A percentile compares a stretch with the other conserved stretches of the same genome.
Conservation (phyloP, 306 rosid genomes). For the Pueraria montana region DNA sequence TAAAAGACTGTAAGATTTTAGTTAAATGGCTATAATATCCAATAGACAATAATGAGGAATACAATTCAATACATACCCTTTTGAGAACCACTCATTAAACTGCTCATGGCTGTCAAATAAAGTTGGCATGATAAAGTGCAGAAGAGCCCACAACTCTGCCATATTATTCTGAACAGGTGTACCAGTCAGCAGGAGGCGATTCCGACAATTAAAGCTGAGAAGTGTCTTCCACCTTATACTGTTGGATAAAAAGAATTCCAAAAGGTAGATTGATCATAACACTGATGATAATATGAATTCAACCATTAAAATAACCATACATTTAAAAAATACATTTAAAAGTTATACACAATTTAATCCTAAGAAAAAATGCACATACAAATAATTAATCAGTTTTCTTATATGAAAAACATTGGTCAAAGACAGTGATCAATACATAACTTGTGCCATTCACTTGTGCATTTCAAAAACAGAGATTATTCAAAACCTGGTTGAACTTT, state of each 20-base stretch:
- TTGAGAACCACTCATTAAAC: constrained; percentile 99
- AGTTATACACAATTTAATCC: constrained; percentile 26
- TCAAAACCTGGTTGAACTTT: constrained; percentile 85
- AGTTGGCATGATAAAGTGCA: constrained; percentile 98
- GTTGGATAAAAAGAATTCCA: constrained; percentile 44
- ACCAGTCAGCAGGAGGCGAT: constrained; percentile 91
- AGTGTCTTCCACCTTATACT: constrained; percentile 99
- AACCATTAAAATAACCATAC: constrained; percentile 23
- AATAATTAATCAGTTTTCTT: constrained; percentile 21
- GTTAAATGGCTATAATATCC: constrained; percentile 25
- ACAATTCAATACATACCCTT: constrained; percentile 71
- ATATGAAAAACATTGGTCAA: not conserved
- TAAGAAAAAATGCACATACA: constrained; percentile 21
- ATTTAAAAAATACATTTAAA: constrained; percentile 1
- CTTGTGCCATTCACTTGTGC: constrained; percentile 15
- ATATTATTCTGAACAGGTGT: constrained; percentile 97
- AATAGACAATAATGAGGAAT: constrained; percentile 30
- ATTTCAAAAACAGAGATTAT: constrained; percentile 28
- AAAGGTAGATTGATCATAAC: constrained; percentile 8
- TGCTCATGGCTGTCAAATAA: constrained; percentile 98
- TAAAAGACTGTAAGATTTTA: constrained; percentile 25
- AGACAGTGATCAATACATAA: constrained; percentile 31
- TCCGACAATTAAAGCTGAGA: constrained; percentile 96
- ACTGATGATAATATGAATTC: constrained; percentile 19
- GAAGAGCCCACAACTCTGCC: constrained; percentile 99